A percentile compares a stretch with the other conserved stretches of the same genome.
phyloP scores from a whole-genome alignment of 1,284 basidiomycete genomes.

The Sporisorium exsertum region DNA sequence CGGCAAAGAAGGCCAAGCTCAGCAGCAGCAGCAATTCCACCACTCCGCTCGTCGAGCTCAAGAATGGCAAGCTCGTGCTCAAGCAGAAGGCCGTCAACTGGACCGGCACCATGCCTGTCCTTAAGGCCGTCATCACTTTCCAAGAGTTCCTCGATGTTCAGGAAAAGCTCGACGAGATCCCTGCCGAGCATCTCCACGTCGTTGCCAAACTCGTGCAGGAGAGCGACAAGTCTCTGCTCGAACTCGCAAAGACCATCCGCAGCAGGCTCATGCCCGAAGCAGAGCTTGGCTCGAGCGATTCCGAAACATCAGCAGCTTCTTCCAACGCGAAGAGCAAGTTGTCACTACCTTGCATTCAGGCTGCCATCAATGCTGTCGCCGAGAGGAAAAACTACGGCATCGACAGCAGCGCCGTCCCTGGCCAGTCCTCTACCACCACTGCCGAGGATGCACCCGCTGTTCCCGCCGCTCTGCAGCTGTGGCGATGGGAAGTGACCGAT shows the following conservation, averaged over 20 bases:
- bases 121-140: constrained; percentile 69
- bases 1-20: constrained; percentile 42
- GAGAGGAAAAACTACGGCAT: constrained; percentile 62
- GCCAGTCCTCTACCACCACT: constrained; percentile 7
- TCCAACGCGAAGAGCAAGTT: constrained; percentile 33
- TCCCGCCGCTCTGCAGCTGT: constrained; percentile 74
- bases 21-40: constrained; percentile 12
- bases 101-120: constrained; percentile 81
- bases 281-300: constrained; percentile 45
- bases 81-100: constrained; percentile 82
- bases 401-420: constrained; percentile 16
- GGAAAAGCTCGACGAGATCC: constrained; percentile 72
- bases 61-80: constrained; percentile 78
- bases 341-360: constrained; percentile 39
- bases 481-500: constrained; percentile 86
- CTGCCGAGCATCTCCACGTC: constrained; percentile 78
- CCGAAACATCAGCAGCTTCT: constrained; percentile 20
- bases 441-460: constrained; percentile 9
- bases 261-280: constrained; percentile 53
- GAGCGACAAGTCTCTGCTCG: constrained; percentile 58
- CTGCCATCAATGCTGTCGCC: constrained; percentile 53
- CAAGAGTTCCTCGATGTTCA: constrained; percentile 49
- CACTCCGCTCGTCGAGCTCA: constrained; percentile 65
- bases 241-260: constrained; percentile 54
- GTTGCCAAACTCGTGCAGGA: constrained; percentile 80